Evolutionary conservation across 1,139 yeast genomes (phyloP), one percentile per base, ranked within the genome.

Genomic region (Candida freyschussii): DNA sequence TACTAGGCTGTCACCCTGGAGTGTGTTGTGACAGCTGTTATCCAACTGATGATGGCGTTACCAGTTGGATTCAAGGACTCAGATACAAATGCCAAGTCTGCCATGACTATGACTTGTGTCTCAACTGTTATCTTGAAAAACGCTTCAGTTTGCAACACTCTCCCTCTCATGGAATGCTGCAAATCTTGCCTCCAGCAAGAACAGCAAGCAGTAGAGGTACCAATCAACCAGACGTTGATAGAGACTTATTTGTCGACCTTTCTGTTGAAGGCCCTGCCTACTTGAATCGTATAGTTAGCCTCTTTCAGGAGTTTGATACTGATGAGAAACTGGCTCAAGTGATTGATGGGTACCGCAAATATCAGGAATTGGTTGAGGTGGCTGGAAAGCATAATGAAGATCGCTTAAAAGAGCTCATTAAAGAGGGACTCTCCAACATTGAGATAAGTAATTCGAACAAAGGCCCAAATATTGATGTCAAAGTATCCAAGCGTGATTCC

Each of bases 61-160:
- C 36, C 6, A 7, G 6, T 6, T 5, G 31, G 22, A 6, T 25
- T 39, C 13, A 10, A 13, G 43, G 43, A 2, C 13, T 51, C 11
- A 64, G 84, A 42, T 78, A 62, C 56, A 64, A 67, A 35, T 78
- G 86, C 50, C 44, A 67, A 32, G 67, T 67, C 20, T 78, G 86
- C 48, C 40, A 48, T 4, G 69, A 78, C 45, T 77, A 62, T 53
- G 83, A 78, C 46, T 58, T 77, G 37, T 78, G 86, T 48, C 60
- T 65, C 21, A 31, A 44, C 2, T 78, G 85, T 50, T 76, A 71
- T 43, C 33, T 43, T 0, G 48, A 49, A 4, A 52, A 52, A 6
- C 24, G 36, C 11, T 48, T 46, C 21, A 34, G 34, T 12, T 29
- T 27, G 7, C 21, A 34, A 15, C 69, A 65, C 37, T n/a, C 25